Conservation (phyloP, 2,329 filamentous ascomycete genomes). For the Cladophialophora exuberans region DNA sequence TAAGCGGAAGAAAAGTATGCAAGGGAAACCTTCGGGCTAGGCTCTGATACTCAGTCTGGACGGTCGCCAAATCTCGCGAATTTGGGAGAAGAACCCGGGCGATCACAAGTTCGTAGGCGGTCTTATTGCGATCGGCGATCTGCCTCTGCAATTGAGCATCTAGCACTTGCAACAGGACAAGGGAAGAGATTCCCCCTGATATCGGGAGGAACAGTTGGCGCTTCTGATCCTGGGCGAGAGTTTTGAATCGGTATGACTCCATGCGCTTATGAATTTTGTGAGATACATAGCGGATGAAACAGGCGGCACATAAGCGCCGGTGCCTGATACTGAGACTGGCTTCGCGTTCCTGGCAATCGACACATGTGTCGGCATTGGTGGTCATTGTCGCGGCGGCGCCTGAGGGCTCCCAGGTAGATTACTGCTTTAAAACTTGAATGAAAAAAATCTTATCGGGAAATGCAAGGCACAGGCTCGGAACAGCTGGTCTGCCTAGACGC, state of each 20-base stretch:
- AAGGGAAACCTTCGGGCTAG: conserved; percentile 66
- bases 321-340: conserved; percentile 59
- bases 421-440: neutral
- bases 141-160: conserved; percentile 70
- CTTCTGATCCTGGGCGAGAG: conserved; percentile 43
- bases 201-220: conserved; percentile 73
- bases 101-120: conserved; percentile 65
- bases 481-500: too few relatives aligned
- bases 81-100: conserved; percentile 47
- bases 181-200: conserved; percentile 81
- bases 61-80: neutral
- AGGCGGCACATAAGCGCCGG: conserved; percentile 66
- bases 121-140: conserved; percentile 60
- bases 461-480: neutral
- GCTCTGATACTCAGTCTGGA: conserved; percentile 47
- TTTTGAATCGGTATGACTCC: conserved; percentile 62
- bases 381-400: neutral
- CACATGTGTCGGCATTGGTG: conserved; percentile 47
- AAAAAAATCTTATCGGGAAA: neutral
- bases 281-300: conserved; percentile 76
- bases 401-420: neutral
- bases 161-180: conserved; percentile 75
- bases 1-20: conserved; percentile 61
- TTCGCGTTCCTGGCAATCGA: conserved; percentile 58
- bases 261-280: conserved; percentile 81